Evolutionary conservation across 345 rosid genomes (phyloP), one percentile per base, ranked within the genome.

Genomic region (Firmiana major): DNA sequence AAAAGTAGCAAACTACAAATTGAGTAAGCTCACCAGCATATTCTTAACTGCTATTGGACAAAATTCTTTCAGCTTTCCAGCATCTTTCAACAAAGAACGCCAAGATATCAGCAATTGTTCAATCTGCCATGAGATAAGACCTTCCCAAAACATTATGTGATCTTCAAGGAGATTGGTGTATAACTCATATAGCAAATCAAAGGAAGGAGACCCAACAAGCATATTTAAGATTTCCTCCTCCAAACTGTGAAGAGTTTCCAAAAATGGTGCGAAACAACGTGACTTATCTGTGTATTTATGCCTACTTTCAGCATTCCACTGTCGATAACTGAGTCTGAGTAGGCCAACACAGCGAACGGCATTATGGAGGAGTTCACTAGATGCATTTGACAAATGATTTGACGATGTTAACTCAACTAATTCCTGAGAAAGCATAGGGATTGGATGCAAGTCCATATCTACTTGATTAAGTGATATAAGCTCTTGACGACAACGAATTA

Each of bases 121-220:
- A 69, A 76, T 78, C 63, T 87, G 85, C 34, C 89, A 84, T 49
- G 91, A 80, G 72, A 73, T 60, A 64, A 92, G 70, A 79, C 84
- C 75, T 76, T 86, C 81, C 98, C 99, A 95, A 65, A 95, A 93
- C 65, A 73, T 72, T 28, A 87, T 71, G 82, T 93, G 99, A 83
- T 84, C 86, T 77, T 88, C 92, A 77, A 93, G 83, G 81, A 95
- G 89, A 68, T 84, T 78, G 8, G 81, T 59, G 78, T 84, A 93
- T 72, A 90, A 63, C 74, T 83, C 83, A 71, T 87, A 73, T 78
- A 89, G 80, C 81, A 79, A 75, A 81, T 81, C 79, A 71, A 85
- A 86, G 38, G 78, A 85, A 48, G 87, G 82, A 74, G 94, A 88
- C 48, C 86, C 86, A 31, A 88, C 89, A 76, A 93, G 82, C 55